Evolutionary conservation across 441 rosid species (phyloP).

Genomic region (Metrosideros polymorpha): DNA sequence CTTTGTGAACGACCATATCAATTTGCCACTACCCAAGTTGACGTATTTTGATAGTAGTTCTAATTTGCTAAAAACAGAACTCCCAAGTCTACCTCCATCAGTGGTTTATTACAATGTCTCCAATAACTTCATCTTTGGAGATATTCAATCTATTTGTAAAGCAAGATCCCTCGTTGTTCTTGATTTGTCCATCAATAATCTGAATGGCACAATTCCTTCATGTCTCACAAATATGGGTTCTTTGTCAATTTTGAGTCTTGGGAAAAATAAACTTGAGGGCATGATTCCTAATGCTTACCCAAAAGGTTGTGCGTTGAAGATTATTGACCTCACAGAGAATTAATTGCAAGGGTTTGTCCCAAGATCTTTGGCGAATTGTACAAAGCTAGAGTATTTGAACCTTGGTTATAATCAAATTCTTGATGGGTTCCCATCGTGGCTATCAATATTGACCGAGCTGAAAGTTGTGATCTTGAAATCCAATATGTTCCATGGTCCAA

Average conservation of each 20-base stretch:
- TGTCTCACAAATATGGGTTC: not conserved
- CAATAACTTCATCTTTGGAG: not conserved
- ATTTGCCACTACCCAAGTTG: not conserved
- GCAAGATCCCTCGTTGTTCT: not conserved
- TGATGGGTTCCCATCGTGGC: not conserved
- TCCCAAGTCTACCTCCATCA: not conserved
- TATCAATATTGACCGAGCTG: not conserved
- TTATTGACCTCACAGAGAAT: not conserved
- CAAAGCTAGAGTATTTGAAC: not conserved
- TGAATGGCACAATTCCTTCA: not conserved
- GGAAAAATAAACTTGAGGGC: not conserved
- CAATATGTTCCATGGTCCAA: not conserved
- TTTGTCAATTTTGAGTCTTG: not conserved
- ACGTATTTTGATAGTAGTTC: too few species aligned
- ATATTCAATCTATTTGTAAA: not conserved
- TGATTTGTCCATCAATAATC: not conserved
- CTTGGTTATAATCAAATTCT: not conserved
- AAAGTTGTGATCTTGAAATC: not conserved
- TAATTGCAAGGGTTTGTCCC: not conserved
- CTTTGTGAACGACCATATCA: not conserved
- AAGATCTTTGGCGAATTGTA: not conserved
- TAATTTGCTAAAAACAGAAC: not conserved
- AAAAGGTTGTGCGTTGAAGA: not conserved
- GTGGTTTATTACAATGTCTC: not conserved
- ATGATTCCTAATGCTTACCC: not conserved